These are phyloP conservation scores for Acmispon strigosus DNA, from an alignment of 306 rosid genomes.

Conservation along the genomic window DNA sequence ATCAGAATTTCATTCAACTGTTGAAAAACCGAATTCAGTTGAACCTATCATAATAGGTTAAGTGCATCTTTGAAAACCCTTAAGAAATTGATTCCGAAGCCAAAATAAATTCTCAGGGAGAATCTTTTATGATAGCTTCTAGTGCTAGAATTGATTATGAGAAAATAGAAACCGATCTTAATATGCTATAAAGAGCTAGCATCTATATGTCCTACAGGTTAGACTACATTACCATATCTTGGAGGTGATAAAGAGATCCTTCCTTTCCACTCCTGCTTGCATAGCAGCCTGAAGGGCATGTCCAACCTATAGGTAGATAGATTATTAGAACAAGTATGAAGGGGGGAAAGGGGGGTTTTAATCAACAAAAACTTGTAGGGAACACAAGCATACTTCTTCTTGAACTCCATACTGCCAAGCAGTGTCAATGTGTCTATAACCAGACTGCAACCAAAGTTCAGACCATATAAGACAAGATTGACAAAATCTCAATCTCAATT, in stretches of 20 bases:
- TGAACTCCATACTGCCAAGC: slow-evolving; percentile 49
- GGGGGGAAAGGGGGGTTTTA: not conserved
- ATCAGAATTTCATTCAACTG: slow-evolving; percentile 2
- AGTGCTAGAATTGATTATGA: too few species aligned
- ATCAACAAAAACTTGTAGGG: not conserved
- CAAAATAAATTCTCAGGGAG: too few species aligned
- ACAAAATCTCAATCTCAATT: not conserved
- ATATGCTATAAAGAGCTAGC: not conserved
- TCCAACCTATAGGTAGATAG: slow-evolving; percentile 38
- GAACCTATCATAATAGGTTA: not conserved
- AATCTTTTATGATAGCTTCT: too few species aligned
- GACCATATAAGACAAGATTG: not conserved
- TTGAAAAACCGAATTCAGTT: not conserved
- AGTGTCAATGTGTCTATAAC: slow-evolving; percentile 57
- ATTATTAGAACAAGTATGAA: not conserved
- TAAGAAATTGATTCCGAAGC: too few species aligned
- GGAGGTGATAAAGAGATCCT: slow-evolving; percentile 47
- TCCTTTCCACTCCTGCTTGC: slow-evolving; percentile 48
- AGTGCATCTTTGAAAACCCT: too few species aligned
- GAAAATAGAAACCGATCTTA: too few species aligned
- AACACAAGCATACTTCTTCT: slow-evolving; percentile 32
- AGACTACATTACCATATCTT: slow-evolving; percentile 42
- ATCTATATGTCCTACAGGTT: not conserved
- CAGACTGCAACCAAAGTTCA: slow-evolving; percentile 28
- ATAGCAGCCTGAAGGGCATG: slow-evolving; percentile 49